phyloP scores from a whole-genome alignment of 2,329 filamentous ascomycete genomes.

The Colletotrichum sp. region DNA sequence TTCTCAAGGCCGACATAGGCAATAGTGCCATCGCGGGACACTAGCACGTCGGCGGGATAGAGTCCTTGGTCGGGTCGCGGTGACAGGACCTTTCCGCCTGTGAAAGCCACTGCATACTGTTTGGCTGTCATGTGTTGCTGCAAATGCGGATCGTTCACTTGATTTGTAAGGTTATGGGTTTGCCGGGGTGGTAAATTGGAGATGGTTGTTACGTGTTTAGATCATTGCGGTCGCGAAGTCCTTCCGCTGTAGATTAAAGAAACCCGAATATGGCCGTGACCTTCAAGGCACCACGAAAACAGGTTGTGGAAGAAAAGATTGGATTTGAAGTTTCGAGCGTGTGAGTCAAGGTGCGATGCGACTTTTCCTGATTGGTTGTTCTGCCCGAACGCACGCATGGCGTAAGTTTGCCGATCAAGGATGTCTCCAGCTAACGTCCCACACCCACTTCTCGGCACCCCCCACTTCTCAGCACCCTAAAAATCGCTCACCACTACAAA shows the following conservation, averaged over 20 bases:
- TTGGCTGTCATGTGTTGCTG: background rate
- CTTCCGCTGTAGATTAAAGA: background rate
- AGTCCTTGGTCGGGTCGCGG: background rate
- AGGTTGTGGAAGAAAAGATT: background rate
- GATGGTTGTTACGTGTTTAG: background rate
- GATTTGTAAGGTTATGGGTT: background rate
- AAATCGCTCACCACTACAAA: too few relatives aligned
- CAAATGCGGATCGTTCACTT: background rate
- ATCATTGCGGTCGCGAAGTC: background rate
- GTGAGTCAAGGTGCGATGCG: background rate
- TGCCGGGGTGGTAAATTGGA: background rate
- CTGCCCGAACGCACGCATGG: background rate
- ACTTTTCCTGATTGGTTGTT: background rate
- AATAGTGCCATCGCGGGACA: background rate
- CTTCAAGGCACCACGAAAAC: background rate
- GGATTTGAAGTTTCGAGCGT: background rate
- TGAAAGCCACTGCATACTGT: background rate
- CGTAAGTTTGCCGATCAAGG: background rate
- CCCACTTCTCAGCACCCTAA: too few relatives aligned
- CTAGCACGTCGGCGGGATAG: background rate
- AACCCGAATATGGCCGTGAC: background rate
- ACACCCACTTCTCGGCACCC: too few relatives aligned
- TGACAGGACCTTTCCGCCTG: background rate
- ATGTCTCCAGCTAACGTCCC: background rate
- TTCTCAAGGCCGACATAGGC: background rate